phyloP scores from a whole-genome alignment of 1,284 basidiomycete genomes.

The Cryptococcus sp. region DNA sequence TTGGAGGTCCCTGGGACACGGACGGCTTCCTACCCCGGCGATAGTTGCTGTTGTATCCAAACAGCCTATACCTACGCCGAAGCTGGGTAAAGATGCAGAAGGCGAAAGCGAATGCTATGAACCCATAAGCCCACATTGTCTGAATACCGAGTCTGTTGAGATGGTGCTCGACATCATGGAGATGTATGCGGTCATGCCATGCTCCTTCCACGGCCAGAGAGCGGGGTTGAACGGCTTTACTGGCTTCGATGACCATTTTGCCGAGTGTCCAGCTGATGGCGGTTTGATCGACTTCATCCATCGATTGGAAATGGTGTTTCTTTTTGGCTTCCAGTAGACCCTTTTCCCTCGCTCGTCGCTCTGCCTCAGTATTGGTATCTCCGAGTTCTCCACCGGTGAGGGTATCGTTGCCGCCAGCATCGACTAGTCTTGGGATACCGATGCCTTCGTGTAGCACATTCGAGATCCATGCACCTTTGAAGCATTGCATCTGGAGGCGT shows the following conservation, averaged over 20 bases:
- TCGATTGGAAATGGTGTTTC: slow-evolving; percentile 72
- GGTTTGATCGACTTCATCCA: slow-evolving; percentile 86
- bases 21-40: slow-evolving; percentile 22
- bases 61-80: slow-evolving; percentile 8
- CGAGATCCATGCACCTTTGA: slow-evolving; percentile 98
- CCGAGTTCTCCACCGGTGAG: slow-evolving; percentile 53
- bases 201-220: slow-evolving; percentile 16
- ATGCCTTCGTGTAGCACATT: slow-evolving; percentile 96
- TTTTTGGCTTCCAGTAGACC: slow-evolving; percentile 54
- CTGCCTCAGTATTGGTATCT: slow-evolving; percentile 58
- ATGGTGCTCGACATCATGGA: slow-evolving; percentile 15
- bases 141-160: slow-evolving; percentile 30
- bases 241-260: slow-evolving; percentile 96
- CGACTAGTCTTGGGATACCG: slow-evolving; percentile 86
- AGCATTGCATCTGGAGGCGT: slow-evolving; percentile 93
- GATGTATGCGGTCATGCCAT: slow-evolving; percentile 15
- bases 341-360: slow-evolving; percentile 69
- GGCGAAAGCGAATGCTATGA: slow-evolving; percentile 25
- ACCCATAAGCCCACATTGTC: slow-evolving; percentile 33
- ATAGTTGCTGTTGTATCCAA: slow-evolving; percentile 1
- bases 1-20: slow-evolving; percentile 7
- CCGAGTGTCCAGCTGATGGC: slow-evolving; percentile 97
- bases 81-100: slow-evolving; percentile 18
- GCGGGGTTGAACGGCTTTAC: slow-evolving; percentile 55
- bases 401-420: slow-evolving; percentile 62